These are phyloP conservation scores for Triglochin maritima DNA, from an alignment of 106 monocot genomes.

Conservation along the genomic window DNA sequence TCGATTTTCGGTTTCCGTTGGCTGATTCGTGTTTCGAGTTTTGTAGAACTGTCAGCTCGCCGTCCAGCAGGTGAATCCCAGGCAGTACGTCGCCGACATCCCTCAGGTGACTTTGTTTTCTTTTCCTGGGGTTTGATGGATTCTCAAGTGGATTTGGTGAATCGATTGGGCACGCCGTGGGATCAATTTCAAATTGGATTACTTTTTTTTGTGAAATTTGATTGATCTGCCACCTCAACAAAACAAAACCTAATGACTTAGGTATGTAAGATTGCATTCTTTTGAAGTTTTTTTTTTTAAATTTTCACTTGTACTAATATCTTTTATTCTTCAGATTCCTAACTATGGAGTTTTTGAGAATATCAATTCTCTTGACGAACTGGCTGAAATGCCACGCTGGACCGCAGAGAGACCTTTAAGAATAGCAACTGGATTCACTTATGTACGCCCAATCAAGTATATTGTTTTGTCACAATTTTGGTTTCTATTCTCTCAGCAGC, in stretches of 20 bases:
- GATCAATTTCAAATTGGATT: no score
- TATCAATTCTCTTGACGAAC: slow-evolving; percentile 66
- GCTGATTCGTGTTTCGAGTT: not conserved
- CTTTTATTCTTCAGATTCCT: slow-evolving; percentile 53
- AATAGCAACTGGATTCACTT: slow-evolving; percentile 80
- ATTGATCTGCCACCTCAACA: no score
- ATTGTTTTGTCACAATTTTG: not conserved
- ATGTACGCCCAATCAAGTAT: slow-evolving; percentile 28
- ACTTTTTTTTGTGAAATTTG: no score
- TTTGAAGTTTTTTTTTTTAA: no score
- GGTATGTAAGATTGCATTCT: no score
- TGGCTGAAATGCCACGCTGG: slow-evolving; percentile 84
- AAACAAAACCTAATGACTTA: no score
- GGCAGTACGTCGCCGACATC: slow-evolving; percentile 87
- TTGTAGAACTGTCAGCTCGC: slow-evolving; percentile 74
- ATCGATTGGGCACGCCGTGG: no score
- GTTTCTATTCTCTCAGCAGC: not conserved
- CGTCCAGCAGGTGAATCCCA: slow-evolving; percentile 76
- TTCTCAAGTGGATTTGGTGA: no score
- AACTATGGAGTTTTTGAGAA: slow-evolving; percentile 92
- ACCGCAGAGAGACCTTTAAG: slow-evolving; percentile 74
- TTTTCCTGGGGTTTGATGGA: no score
- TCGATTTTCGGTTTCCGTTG: no score
- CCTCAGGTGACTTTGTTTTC: slow-evolving; percentile 47
- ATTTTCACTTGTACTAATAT: no score